phyloP scores from a whole-genome alignment of 345 rosid genomes.

The Populus nigra region DNA sequence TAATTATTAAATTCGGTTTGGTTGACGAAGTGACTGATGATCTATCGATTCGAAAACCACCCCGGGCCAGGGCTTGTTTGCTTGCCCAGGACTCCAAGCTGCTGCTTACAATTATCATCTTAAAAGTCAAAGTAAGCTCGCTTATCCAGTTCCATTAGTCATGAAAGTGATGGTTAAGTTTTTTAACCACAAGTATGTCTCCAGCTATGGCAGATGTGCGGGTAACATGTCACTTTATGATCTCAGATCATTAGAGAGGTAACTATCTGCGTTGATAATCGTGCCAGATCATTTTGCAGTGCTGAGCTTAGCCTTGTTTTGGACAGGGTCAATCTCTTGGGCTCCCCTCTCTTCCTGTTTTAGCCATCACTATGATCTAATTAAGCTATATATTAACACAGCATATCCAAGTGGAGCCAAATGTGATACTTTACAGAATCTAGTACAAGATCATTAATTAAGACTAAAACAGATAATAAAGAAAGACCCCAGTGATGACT shows the following conservation, averaged over 20 bases:
- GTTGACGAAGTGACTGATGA: no score
- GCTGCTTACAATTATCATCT: no score
- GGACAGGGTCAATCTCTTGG: not conserved
- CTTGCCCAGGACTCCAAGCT: no score
- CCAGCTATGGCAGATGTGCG: no score
- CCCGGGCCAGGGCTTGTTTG: no score
- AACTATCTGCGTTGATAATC: not conserved
- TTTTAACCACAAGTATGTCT: no score
- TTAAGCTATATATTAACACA: not conserved
- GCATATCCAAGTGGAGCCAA: not conserved
- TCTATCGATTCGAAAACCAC: no score
- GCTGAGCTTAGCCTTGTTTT: not conserved
- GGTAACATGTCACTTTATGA: not conserved
- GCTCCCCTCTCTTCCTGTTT: not conserved
- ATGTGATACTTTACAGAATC: not conserved
- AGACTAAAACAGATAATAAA: not conserved
- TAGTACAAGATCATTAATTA: no score
- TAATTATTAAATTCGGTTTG: no score
- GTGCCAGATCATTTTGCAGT: slow-evolving; percentile 16
- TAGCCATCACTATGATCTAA: not conserved
- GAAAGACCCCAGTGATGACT: not conserved
- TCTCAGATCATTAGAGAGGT: not conserved
- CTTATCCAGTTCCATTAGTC: not conserved
- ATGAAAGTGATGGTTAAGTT: no score
- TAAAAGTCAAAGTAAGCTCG: no score